These are phyloP conservation scores for Mortierella polycephala DNA, from an alignment of 371 early-diverging fungal species.

Conservation along the genomic window DNA sequence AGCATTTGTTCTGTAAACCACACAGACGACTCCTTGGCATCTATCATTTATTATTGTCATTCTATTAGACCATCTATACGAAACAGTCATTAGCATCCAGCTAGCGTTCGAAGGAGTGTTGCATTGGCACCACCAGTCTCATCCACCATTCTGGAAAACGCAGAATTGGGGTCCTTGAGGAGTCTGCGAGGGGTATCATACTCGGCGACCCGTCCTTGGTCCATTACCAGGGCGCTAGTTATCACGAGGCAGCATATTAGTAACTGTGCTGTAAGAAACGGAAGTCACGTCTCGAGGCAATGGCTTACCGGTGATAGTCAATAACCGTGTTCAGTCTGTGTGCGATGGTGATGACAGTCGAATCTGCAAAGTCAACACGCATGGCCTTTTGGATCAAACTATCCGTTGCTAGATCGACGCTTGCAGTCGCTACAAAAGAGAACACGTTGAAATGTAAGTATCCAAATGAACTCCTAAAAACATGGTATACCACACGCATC, in stretches of 20 bases:
- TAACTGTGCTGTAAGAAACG: neutral
- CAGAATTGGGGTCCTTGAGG: constrained; percentile 64
- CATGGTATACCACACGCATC: no score
- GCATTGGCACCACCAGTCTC: constrained; percentile 59
- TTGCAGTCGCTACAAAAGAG: constrained; percentile 70
- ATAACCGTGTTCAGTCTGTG: constrained; percentile 87
- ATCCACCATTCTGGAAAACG: constrained; percentile 74
- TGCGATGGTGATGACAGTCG: constrained; percentile 79
- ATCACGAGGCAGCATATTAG: neutral
- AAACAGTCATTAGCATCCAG: neutral
- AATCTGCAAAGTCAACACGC: constrained; percentile 71
- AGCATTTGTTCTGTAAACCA: no score
- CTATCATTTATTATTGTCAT: no score
- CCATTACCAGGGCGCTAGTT: constrained; percentile 78
- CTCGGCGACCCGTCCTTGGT: constrained; percentile 83
- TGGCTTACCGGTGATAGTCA: constrained; percentile 84
- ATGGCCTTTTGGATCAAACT: constrained; percentile 83
- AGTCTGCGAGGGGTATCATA: constrained; percentile 72
- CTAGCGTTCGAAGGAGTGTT: constrained; percentile 43
- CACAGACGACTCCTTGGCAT: no score
- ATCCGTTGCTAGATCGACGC: constrained; percentile 82
- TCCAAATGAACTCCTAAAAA: neutral
- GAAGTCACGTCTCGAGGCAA: neutral
- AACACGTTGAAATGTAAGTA: neutral
- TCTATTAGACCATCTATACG: no score